phyloP scores from a whole-genome alignment of 83 land plant genomes.

The Diphasiastrum complanatum region DNA sequence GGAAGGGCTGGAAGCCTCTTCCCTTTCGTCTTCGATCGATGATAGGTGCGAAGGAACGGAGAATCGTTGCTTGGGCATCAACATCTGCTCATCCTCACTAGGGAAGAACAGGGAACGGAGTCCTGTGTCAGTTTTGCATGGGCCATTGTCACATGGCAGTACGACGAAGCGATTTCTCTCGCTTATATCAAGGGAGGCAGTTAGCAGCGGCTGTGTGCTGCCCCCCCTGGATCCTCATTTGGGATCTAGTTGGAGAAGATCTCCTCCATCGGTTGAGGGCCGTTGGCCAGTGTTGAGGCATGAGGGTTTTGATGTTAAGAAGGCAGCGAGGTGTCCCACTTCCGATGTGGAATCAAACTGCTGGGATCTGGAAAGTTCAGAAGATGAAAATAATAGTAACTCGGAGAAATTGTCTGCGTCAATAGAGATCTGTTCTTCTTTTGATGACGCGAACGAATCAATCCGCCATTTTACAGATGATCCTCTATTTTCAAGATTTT shows the following conservation, averaged over 20 bases:
- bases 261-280: constrained; percentile 5
- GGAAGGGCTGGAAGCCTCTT: constrained; percentile 8
- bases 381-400: too few relatives aligned
- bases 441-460: too few relatives aligned
- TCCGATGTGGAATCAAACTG: not conserved
- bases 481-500: too few relatives aligned
- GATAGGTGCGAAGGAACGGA: constrained; percentile 38
- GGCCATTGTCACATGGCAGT: constrained; percentile 48
- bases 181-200: constrained; percentile 38
- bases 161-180: not conserved
- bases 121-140: constrained; percentile 81
- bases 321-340: not conserved
- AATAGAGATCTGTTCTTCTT: too few relatives aligned
- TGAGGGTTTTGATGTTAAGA: constrained; percentile 29
- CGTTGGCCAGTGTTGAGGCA: constrained; percentile 23
- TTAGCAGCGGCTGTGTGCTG: constrained; percentile 8
- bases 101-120: constrained; percentile 60
- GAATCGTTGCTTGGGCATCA: constrained; percentile 26
- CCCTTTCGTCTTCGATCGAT: constrained; percentile 24
- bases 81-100: constrained; percentile 29
- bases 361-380: too few relatives aligned
- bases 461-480: too few relatives aligned
- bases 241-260: constrained; percentile 6
- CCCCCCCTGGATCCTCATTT: constrained; percentile 28
- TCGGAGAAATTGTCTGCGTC: too few relatives aligned